Evolutionary conservation across 2,329 filamentous ascomycete genomes (phyloP).

Genomic region (Triangularia setosa): DNA sequence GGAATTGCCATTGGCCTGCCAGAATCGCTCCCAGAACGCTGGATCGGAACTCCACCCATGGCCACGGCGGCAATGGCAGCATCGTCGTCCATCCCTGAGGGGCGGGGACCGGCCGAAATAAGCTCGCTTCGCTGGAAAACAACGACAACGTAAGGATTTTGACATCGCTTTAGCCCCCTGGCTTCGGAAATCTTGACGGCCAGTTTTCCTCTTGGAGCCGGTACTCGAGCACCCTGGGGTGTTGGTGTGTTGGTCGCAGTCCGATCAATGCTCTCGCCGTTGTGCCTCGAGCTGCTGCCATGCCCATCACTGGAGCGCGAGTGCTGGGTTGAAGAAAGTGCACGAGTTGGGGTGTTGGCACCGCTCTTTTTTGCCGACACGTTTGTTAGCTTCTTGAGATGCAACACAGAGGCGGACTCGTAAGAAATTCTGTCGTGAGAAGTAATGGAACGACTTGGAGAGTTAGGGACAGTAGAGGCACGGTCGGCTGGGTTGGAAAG

Average conservation of each 20-base stretch:
- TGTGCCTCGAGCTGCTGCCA: conserved; percentile 36
- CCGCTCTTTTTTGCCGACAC: conserved; percentile 81
- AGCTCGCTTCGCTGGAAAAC: conserved; percentile 97
- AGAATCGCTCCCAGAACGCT: conserved; percentile 73
- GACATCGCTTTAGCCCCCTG: conserved; percentile 73
- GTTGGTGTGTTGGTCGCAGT: conserved; percentile 53
- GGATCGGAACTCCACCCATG: conserved; percentile 50
- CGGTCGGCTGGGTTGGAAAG: conserved; percentile 63
- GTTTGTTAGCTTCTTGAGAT: conserved; percentile 86
- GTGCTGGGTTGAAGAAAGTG: conserved; percentile 62
- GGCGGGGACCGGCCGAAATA: conserved; percentile 80
- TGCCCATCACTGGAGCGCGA: conserved; percentile 46
- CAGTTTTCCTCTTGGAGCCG: conserved; percentile 77
- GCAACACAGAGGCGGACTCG: conserved; percentile 61
- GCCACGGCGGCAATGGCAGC: conserved; percentile 35
- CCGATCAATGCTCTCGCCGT: conserved; percentile 38
- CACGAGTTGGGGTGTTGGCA: conserved; percentile 82
- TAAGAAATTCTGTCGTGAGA: conserved; percentile 38
- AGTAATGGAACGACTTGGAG: conserved; percentile 44
- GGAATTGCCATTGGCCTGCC: conserved; percentile 89
- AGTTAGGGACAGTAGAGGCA: conserved; percentile 48
- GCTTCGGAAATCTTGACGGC: conserved; percentile 86
- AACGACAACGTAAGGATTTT: conserved; percentile 91
- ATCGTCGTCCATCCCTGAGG: conserved; percentile 58
- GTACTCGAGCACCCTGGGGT: conserved; percentile 57